These are phyloP conservation scores for Coemansia sp. DNA, from an alignment of 192 early-diverging fungal genomes.

Conservation along the genomic window DNA sequence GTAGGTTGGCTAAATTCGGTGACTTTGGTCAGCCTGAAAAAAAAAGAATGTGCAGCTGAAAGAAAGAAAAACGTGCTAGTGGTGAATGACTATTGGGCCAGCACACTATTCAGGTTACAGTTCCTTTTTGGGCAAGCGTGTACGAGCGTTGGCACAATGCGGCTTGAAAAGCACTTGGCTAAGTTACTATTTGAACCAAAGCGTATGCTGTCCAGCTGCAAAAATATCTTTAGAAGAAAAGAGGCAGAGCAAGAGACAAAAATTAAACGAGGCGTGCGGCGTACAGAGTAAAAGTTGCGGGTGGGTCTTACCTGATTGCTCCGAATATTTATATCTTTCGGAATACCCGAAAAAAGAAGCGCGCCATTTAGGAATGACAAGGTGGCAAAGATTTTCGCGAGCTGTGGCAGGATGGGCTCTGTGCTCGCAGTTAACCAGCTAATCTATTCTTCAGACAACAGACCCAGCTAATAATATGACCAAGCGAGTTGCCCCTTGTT, in stretches of 20 bases:
- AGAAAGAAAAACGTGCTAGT: conserved; percentile 9
- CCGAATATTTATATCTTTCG: conserved; percentile 4
- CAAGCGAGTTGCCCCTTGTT: no score
- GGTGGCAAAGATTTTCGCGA: neutral
- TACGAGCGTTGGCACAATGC: neutral
- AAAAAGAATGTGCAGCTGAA: conserved; percentile 2
- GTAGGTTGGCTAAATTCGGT: no score
- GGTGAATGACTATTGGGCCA: neutral
- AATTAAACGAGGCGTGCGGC: neutral
- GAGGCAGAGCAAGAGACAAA: neutral
- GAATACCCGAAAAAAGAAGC: conserved; percentile 2
- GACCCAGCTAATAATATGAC: no score
- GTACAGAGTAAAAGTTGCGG: neutral
- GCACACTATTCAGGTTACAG: neutral
- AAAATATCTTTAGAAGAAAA: neutral
- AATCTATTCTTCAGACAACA: no score
- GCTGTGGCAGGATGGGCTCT: no score
- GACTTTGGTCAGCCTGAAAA: no score
- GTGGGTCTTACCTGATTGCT: neutral
- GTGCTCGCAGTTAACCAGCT: no score
- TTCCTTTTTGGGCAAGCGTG: neutral
- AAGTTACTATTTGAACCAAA: neutral
- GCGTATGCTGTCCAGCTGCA: neutral
- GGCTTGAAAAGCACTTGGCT: neutral
- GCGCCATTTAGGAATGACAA: neutral